Evolutionary conservation across 768 basidiomycete species (phyloP).

Genomic region (Mycena pura): DNA sequence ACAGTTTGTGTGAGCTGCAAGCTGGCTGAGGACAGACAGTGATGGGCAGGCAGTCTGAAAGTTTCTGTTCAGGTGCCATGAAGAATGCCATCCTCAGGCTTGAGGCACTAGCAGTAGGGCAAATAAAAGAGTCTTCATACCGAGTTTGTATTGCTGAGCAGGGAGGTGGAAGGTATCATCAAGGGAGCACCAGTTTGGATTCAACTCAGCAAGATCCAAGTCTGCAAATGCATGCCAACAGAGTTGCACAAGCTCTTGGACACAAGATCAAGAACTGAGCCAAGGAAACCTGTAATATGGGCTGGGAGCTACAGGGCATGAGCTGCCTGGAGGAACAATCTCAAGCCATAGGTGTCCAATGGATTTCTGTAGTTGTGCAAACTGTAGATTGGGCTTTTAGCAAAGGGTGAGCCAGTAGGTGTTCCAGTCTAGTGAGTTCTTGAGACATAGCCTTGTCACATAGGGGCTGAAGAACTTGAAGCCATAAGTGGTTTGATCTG

Average conservation of each 20-base stretch:
- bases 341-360: not conserved
- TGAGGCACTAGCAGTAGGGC: not conserved
- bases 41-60: not conserved
- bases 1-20: not conserved
- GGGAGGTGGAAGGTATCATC: not conserved
- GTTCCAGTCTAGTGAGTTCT: too few species aligned
- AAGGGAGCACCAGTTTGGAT: not conserved
- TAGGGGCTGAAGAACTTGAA: too few species aligned
- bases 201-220: not conserved
- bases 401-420: not conserved
- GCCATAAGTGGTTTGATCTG: too few species aligned
- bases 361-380: not conserved
- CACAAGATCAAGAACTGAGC: not conserved
- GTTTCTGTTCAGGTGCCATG: not conserved
- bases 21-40: not conserved
- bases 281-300: not conserved
- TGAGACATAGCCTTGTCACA: too few species aligned
- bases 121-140: not conserved
- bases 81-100: too few species aligned
- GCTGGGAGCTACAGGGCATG: not conserved
- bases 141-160: not conserved
- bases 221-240: not conserved
- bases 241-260: not conserved
- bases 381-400: not conserved
- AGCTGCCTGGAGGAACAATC: not conserved